Percentiles rank a stretch among this genome's conserved stretches.
Evolutionary conservation across 2,329 filamentous ascomycete genomes (phyloP).

Genomic region (Thermochaetoides dissita): DNA sequence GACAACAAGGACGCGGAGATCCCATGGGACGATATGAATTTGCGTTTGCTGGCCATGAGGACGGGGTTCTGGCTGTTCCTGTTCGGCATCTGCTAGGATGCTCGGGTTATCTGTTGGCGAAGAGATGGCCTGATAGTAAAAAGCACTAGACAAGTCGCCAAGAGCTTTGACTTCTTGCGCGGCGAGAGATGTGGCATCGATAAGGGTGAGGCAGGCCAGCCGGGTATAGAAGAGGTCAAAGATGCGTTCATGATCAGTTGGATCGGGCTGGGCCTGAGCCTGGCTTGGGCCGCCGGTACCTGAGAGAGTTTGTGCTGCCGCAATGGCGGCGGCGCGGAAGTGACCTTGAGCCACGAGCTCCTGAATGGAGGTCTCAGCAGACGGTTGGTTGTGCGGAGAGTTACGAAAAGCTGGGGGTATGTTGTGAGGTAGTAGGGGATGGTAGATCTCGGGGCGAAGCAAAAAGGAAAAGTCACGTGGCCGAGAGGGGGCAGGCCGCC

Average conservation of each 20-base stretch:
- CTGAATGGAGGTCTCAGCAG: constrained; percentile 48
- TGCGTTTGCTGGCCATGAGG: not conserved
- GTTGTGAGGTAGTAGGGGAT: constrained; percentile 54
- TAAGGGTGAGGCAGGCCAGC: constrained; percentile 67
- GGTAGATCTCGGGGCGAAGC: constrained; percentile 67
- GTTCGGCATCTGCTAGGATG: not conserved
- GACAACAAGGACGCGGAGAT: constrained; percentile 67
- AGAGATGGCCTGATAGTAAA: constrained; percentile 38
- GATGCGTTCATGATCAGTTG: constrained; percentile 50
- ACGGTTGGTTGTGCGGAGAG: constrained; percentile 45
- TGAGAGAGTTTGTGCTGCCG: constrained; percentile 48
- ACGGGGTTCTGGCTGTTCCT: not conserved
- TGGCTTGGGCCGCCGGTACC: constrained; percentile 24
- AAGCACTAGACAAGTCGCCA: constrained; percentile 44
- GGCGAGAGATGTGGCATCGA: constrained; percentile 56
- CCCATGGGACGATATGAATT: constrained; percentile 69
- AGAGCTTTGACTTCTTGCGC: constrained; percentile 52
- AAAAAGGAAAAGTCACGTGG: constrained; percentile 61
- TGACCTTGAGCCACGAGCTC: constrained; percentile 58
- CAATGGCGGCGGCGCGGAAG: constrained; percentile 65
- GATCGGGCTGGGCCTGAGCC: constrained; percentile 26
- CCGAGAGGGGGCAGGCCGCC: constrained; percentile 10
- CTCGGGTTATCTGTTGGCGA: constrained; percentile 16
- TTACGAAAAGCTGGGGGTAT: constrained; percentile 54
- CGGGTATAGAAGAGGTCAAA: constrained; percentile 70